phyloP scores from a whole-genome alignment of 371 early-diverging fungal genomes.

The Circinella umbellata region DNA sequence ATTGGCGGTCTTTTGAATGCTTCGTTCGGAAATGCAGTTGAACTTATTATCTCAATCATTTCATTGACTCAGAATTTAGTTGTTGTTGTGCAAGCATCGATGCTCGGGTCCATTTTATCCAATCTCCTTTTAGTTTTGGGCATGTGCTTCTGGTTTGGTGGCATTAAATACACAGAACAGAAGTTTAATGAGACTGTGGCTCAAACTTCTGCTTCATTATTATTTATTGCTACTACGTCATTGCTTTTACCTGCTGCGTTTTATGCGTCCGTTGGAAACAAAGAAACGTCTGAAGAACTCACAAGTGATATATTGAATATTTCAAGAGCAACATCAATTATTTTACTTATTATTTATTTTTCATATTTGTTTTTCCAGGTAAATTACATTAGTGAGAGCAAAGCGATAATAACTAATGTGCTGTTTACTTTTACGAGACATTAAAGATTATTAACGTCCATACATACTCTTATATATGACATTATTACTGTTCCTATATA shows the following conservation, averaged over 20 bases:
- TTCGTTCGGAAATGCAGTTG: slow-evolving; percentile 87
- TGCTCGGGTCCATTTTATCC: slow-evolving; percentile 87
- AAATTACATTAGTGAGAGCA: slow-evolving; percentile 2
- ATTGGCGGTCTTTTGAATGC: slow-evolving; percentile 91
- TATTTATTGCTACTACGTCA: slow-evolving; percentile 77
- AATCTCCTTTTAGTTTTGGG: slow-evolving; percentile 81
- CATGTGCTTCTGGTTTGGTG: slow-evolving; percentile 83
- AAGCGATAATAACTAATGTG: no score
- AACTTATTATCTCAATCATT: slow-evolving; percentile 79
- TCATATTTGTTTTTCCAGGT: slow-evolving; percentile 79
- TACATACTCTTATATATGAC: background rate
- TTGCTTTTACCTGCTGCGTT: slow-evolving; percentile 84
- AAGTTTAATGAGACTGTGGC: slow-evolving; percentile 80
- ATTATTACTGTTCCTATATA: background rate
- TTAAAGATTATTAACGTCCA: no score
- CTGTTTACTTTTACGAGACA: background rate
- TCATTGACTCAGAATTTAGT: slow-evolving; percentile 78
- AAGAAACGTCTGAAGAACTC: slow-evolving; percentile 26
- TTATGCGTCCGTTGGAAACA: slow-evolving; percentile 44
- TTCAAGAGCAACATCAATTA: slow-evolving; percentile 74
- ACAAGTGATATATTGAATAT: slow-evolving; percentile 58
- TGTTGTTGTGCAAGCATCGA: slow-evolving; percentile 85
- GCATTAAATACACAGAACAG: slow-evolving; percentile 70
- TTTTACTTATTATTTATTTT: slow-evolving; percentile 75
- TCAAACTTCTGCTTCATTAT: slow-evolving; percentile 78